These are phyloP conservation scores for Umbelopsis sp. DNA, from an alignment of 371 early-diverging fungal genomes.

Conservation along the genomic window DNA sequence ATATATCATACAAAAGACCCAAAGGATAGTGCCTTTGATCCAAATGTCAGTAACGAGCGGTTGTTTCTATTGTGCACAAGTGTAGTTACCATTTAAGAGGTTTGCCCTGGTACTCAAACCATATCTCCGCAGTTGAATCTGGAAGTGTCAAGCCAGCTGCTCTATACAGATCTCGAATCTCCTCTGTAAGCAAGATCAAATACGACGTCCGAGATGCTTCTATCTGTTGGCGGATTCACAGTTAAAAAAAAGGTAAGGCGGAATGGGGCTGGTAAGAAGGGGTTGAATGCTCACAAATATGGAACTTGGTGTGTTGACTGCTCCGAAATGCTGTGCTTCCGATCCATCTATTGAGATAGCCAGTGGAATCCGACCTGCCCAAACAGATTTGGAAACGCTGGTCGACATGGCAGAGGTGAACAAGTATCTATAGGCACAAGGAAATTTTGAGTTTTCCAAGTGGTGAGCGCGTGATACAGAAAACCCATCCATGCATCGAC, in stretches of 20 bases:
- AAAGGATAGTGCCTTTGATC: conserved; percentile 75
- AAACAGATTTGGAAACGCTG: conserved; percentile 1
- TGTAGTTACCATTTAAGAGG: conserved; percentile 71
- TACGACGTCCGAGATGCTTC: conserved; percentile 68
- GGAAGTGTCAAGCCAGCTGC: conserved; percentile 41
- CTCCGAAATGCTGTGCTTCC: conserved; percentile 6
- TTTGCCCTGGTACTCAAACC: conserved; percentile 66
- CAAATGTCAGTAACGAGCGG: background rate
- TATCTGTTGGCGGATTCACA: conserved; percentile 33
- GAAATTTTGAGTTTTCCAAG: background rate
- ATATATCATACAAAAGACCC: conserved; percentile 69
- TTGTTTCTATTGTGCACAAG: too few relatives aligned
- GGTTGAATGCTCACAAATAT: conserved; percentile 4
- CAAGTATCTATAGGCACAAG: background rate
- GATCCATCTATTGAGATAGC: background rate
- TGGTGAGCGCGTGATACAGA: background rate
- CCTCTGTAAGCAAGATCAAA: conserved; percentile 59
- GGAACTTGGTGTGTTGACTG: background rate
- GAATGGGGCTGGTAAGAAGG: background rate
- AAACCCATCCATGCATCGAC: too few relatives aligned
- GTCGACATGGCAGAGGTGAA: background rate
- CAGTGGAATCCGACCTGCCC: conserved; percentile 4
- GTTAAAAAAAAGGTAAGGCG: background rate
- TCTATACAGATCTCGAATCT: conserved; percentile 50
- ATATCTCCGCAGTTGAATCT: conserved; percentile 56